phyloP scores from a whole-genome alignment of 75 land plant genomes.

The Chamaecyparis obtusa region DNA sequence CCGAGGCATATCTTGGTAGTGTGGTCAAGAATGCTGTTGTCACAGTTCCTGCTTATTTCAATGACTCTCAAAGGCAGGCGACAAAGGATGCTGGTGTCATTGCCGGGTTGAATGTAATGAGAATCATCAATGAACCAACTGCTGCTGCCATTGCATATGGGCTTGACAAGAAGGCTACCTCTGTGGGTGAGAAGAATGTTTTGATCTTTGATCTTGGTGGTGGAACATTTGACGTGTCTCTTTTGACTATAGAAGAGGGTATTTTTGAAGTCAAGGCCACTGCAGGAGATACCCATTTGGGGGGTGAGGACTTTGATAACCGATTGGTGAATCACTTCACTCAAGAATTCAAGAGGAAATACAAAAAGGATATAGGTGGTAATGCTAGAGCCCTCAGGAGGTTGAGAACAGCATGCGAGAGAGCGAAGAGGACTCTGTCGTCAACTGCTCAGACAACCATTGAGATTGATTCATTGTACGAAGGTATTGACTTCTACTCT shows the following conservation, averaged over 20 bases:
- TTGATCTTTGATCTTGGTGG: constrained; percentile 45
- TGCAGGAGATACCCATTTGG: constrained; percentile 44
- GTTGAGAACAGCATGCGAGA: constrained; percentile 43
- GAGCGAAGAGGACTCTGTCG: constrained; percentile 51
- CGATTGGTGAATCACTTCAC: constrained; percentile 47
- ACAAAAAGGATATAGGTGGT: constrained; percentile 45
- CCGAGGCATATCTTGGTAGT: constrained; percentile 35
- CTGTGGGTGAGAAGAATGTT: constrained; percentile 49
- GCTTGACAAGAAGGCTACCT: constrained; percentile 49
- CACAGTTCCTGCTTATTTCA: constrained; percentile 52
- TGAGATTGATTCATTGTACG: constrained; percentile 44
- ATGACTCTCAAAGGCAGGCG: constrained; percentile 50
- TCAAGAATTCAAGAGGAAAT: constrained; percentile 49
- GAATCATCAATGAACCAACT: constrained; percentile 57
- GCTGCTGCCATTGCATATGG: constrained; percentile 72
- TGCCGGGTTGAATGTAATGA: constrained; percentile 44
- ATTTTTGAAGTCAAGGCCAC: constrained; percentile 49
- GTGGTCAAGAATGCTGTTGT: constrained; percentile 43
- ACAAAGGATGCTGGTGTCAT: constrained; percentile 53
- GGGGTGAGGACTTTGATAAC: constrained; percentile 52
- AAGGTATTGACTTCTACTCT: constrained; percentile 54
- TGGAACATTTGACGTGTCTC: constrained; percentile 50
- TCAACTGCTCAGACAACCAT: constrained; percentile 55
- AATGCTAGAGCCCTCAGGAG: constrained; percentile 46
- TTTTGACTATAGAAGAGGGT: constrained; percentile 48